Base-by-base conservation (phyloP, 495 filamentous ascomycete species). In the Lineolata rhizophorae region DNA sequence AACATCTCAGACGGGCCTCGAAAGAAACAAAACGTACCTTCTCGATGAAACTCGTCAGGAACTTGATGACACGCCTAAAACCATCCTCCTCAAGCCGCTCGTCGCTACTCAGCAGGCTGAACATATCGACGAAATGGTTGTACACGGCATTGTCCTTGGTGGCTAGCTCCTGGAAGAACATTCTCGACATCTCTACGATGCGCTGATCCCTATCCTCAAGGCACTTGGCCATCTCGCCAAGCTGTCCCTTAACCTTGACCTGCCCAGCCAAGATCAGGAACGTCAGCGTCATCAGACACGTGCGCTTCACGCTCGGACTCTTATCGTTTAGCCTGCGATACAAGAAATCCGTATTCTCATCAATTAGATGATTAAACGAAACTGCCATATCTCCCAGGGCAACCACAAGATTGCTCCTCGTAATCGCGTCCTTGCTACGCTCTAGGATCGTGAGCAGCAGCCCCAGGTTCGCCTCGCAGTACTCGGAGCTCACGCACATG, bases 41-140 rank as follows among this genome's bases (percentile, higher is more conserved):
- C 48, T 99, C 90, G 35, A 99, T 76, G 46, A 99, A 95, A 1
- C 78, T 78, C 26, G 87, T 67, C 43, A 99, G 51, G 55, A 99
- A 99, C 48, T 82, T 81, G 27, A 95, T 58, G 32, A 99, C 87
- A 42, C 77, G 63, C 43, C 64, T 69, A 37, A 99, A 65, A 6
- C 73, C 64, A 35, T 83, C 76, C 50, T 93, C 84, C 29, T 85
- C 76, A 36, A 99, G 57, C 20, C 64, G 67, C 28, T 62, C 63
- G 41, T 90, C 84, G 0, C 81, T 77, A 27, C 77, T 82, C 29
- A 99, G 52, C 45, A 95, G 46, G 42, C 76, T 83, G 53, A 99
- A 99, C 80, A 99, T 99, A 45, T 99, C 90, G 8, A 95, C 81
- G 48, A 95, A 99, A 52, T 99, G 85, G 44, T 99, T 99, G 45